Conservation (phyloP, 768 basidiomycete species). For the Leccinum incarnatum region DNA sequence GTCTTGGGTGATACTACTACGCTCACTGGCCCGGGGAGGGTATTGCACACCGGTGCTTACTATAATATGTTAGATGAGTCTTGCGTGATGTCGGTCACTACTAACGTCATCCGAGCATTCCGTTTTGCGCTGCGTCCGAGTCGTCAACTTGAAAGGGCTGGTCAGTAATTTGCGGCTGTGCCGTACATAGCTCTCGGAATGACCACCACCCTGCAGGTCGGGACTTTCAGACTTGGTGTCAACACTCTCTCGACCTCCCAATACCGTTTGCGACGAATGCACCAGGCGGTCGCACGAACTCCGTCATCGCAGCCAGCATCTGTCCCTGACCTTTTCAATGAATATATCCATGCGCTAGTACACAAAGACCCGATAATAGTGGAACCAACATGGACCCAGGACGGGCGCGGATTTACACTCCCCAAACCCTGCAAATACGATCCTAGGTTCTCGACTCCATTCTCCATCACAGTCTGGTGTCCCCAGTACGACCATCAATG, state of each 20-base stretch:
- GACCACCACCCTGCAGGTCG: not conserved
- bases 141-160: no score
- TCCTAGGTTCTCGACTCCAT: conserved; percentile 3
- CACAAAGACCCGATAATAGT: conserved; percentile 41
- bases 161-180: not conserved
- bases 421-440: not conserved
- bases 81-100: no score
- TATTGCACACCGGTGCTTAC: no score
- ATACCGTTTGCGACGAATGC: not conserved
- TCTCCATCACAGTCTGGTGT: conserved; percentile 16
- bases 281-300: conserved; percentile 16
- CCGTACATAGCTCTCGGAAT: not conserved
- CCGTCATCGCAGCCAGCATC: not conserved
- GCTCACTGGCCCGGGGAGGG: no score
- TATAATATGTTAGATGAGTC: no score
- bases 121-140: no score
- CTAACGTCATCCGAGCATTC: no score
- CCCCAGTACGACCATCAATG: conserved; percentile 44
- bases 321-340: conserved; percentile 19
- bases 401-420: conserved; percentile 4
- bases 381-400: conserved; percentile 12
- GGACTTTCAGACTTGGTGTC: conserved; percentile 7
- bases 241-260: conserved; percentile 5
- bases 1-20: no score
- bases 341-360: conserved; percentile 22